Percentiles rank a stretch among this genome's conserved stretches.
phyloP scores from a whole-genome alignment of 2,329 filamentous ascomycete species.

The Claviceps sp. region DNA sequence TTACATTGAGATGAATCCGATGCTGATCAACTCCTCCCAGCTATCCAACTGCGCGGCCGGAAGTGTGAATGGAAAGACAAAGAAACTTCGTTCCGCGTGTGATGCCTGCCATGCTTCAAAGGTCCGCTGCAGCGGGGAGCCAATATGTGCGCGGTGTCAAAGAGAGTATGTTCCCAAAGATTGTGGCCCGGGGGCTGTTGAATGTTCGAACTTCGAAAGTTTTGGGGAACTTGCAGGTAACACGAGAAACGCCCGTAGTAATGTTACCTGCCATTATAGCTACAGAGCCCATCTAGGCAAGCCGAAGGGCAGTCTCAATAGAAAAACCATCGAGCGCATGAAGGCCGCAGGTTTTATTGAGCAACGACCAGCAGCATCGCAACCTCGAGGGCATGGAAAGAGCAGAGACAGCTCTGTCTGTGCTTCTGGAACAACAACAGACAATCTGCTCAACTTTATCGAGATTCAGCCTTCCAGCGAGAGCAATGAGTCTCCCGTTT shows the following conservation, averaged over 20 bases:
- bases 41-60: neutral
- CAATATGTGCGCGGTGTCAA: slow-evolving; percentile 1
- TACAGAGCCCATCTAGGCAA: neutral
- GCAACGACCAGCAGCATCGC: neutral
- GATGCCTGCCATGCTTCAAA: slow-evolving; percentile 5
- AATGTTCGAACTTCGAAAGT: no score
- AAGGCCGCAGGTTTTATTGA: neutral
- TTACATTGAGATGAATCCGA: neutral
- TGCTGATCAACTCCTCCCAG: neutral
- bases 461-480: neutral
- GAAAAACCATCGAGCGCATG: neutral
- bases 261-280: neutral
- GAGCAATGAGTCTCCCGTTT: neutral
- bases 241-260: neutral
- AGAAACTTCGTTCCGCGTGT: slow-evolving; percentile 4
- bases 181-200: no score
- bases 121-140: slow-evolving; percentile 3
- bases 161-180: neutral
- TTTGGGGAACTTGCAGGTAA: neutral
- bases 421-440: neutral
- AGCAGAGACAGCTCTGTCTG: neutral
- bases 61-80: neutral
- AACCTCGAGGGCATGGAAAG: neutral
- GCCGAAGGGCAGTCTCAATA: neutral
- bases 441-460: neutral